phyloP scores from a whole-genome alignment of 805 yeast species.

The Yamadazyma sp. region DNA sequence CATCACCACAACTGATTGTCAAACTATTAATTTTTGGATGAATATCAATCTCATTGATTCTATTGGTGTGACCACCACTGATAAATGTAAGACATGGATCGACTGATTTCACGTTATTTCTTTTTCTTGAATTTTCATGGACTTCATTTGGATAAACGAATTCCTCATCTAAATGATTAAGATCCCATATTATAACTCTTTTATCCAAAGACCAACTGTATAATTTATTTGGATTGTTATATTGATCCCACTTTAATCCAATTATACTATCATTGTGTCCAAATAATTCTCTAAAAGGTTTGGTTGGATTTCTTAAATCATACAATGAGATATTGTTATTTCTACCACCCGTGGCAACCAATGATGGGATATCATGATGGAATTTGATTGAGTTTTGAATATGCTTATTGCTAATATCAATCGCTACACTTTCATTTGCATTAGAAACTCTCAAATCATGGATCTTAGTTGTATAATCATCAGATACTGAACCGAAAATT shows the following conservation, averaged over 20 bases:
- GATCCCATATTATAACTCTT: slow-evolving; percentile 73
- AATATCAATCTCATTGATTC: slow-evolving; percentile 65
- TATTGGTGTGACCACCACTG: slow-evolving; percentile 84
- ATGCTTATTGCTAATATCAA: slow-evolving; percentile 44
- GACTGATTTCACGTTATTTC: slow-evolving; percentile 29
- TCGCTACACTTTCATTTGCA: slow-evolving; percentile 34
- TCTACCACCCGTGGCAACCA: slow-evolving; percentile 75
- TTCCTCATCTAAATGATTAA: slow-evolving; percentile 55
- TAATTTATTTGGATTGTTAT: slow-evolving; percentile 47
- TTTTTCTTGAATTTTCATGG: slow-evolving; percentile 43
- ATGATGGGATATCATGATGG: slow-evolving; percentile 50
- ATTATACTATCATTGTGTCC: slow-evolving; percentile 55
- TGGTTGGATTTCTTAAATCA: slow-evolving; percentile 64
- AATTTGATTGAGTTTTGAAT: slow-evolving; percentile 69
- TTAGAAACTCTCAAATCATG: slow-evolving; percentile 50
- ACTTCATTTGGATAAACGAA: slow-evolving; percentile 34
- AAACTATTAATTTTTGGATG: slow-evolving; percentile 59
- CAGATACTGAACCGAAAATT: slow-evolving; percentile 69
- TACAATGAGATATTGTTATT: slow-evolving; percentile 72
- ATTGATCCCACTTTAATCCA: slow-evolving; percentile 50
- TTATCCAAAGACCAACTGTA: slow-evolving; percentile 64
- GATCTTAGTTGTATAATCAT: slow-evolving; percentile 59
- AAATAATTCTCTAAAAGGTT: slow-evolving; percentile 59
- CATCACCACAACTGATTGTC: slow-evolving; percentile 70
- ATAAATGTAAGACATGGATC: slow-evolving; percentile 78